Evolutionary conservation across 2,329 filamentous ascomycete species (phyloP).

Genomic region (Orbilia blumenaviensis): DNA sequence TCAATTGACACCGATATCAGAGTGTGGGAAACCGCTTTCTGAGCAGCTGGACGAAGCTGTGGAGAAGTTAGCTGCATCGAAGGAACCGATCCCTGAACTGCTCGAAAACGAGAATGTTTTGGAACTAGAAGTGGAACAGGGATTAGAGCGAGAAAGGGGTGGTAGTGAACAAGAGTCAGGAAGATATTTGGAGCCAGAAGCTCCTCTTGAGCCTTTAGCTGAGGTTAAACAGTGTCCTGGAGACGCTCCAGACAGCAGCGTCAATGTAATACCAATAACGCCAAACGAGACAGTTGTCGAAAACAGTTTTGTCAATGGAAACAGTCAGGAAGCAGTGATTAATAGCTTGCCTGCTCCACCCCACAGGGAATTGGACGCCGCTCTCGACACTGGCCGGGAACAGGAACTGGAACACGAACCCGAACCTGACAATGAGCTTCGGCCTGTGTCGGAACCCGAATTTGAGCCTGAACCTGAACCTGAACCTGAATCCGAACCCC

Average conservation of each 20-base stretch:
- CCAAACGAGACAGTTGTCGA: background rate
- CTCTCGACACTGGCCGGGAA: background rate
- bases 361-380: background rate
- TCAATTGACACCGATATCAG: conserved; percentile 43
- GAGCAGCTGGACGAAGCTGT: conserved; percentile 33
- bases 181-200: background rate
- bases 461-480: background rate
- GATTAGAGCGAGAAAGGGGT: background rate
- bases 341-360: background rate
- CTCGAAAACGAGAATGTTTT: background rate
- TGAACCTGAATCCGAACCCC: background rate
- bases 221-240: background rate
- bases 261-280: background rate
- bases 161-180: background rate
- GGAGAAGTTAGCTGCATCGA: conserved; percentile 8
- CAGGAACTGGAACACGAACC: background rate
- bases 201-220: background rate
- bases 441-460: background rate
- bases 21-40: conserved; percentile 31
- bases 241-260: background rate
- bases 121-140: background rate
- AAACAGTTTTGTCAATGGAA: background rate
- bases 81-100: background rate
- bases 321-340: background rate
- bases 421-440: background rate